Evolutionary conservation across 441 rosid genomes (phyloP).

Genomic region (Populus hybrid): DNA sequence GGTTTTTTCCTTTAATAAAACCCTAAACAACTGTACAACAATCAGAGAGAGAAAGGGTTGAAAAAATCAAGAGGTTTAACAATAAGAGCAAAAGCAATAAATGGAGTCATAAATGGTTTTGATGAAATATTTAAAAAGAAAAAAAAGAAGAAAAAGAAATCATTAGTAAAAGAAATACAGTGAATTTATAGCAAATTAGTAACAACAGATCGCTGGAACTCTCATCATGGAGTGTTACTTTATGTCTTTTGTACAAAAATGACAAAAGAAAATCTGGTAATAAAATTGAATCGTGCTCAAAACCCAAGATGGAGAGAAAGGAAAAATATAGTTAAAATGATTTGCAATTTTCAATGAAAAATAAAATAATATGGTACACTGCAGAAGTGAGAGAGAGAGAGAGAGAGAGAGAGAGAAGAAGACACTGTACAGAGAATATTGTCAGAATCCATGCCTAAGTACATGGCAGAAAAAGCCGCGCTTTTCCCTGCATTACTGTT

Average conservation of each 20-base stretch:
- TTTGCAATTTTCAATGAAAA: not conserved
- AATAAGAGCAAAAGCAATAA: not conserved
- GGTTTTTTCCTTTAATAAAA: not conserved
- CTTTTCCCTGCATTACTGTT: not conserved
- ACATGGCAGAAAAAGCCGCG: conserved; percentile 14
- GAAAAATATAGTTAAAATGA: not conserved
- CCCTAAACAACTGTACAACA: not conserved
- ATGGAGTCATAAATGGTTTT: not conserved
- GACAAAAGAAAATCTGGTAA: not conserved
- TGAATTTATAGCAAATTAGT: not conserved
- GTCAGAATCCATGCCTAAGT: conserved; percentile 34
- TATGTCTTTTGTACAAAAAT: not conserved
- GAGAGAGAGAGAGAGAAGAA: conserved; percentile 18
- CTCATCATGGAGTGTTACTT: not conserved
- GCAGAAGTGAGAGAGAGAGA: not conserved
- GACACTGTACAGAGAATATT: conserved; percentile 54
- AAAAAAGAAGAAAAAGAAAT: not conserved
- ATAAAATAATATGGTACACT: not conserved
- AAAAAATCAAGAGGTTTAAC: not conserved
- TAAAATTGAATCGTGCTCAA: not conserved
- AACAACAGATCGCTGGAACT: not conserved
- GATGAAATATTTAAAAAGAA: not conserved
- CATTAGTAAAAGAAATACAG: not conserved
- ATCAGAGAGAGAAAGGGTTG: not conserved
- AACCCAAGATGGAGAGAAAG: not conserved